phyloP scores from a whole-genome alignment of 805 yeast species.

The Saccharomycopsis capsularis region DNA sequence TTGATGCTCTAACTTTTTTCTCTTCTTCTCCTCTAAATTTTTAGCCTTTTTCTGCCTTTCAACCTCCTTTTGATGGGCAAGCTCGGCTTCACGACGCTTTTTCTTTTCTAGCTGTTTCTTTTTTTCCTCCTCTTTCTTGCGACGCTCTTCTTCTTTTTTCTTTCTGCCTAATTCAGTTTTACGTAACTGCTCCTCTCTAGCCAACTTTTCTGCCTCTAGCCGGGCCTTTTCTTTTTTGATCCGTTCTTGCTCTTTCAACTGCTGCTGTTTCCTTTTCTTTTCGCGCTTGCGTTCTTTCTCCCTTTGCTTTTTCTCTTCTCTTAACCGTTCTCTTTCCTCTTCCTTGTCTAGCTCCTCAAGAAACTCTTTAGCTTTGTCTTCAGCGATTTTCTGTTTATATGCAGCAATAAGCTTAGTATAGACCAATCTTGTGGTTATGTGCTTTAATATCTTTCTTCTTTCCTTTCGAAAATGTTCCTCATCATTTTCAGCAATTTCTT shows the following conservation, averaged over 20 bases:
- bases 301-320: conserved; percentile 19
- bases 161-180: conserved; percentile 17
- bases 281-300: conserved; percentile 19
- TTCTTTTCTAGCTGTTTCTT: conserved; percentile 10
- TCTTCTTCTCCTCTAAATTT: conserved; percentile 8
- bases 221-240: conserved; percentile 18
- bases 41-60: conserved; percentile 5
- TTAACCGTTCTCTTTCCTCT: conserved; percentile 17
- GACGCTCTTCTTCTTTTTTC: conserved; percentile 19
- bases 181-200: conserved; percentile 17
- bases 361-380: conserved; percentile 19
- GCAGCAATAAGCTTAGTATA: conserved; percentile 13
- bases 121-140: conserved; percentile 17
- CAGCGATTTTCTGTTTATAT: conserved; percentile 20
- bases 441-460: conserved; percentile 1
- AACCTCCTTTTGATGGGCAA: conserved; percentile 3
- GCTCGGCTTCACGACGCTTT: conserved; percentile 10
- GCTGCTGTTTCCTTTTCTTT: conserved; percentile 19
- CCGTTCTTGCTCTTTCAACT: conserved; percentile 19
- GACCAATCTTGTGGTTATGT: conserved; percentile 21
- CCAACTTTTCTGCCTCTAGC: conserved; percentile 14
- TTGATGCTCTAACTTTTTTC: conserved; percentile 2
- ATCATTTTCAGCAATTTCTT: conserved; percentile 37
- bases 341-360: conserved; percentile 19
- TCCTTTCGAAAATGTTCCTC: conserved; percentile 30